Evolutionary conservation across 148 eudicot species (phyloP), one percentile per base, ranked within the genome.

Genomic region (Rhododendron williamsianum): DNA sequence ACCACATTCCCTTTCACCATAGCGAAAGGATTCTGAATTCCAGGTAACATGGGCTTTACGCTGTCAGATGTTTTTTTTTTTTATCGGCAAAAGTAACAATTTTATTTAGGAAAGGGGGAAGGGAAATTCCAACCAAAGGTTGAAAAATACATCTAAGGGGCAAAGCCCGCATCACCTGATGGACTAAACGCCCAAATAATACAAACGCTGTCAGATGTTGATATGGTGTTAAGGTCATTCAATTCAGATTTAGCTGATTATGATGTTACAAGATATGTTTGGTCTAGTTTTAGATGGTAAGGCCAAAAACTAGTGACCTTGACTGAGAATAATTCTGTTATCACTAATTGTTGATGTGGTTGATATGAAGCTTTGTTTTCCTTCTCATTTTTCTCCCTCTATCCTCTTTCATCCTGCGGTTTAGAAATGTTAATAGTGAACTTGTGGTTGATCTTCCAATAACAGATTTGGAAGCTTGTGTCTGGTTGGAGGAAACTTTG

Each of bases 401-500:
- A 21, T 27, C 30, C 12, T 9, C 38, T 2, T 80, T 71, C 21
- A 33, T 71, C 19, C 38, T 12, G 12, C 0, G 7, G 82, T 33
- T 80, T 6, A 51, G 67, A 52, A 51, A 38, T 69, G 30, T 41
- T 81, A 27, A n/a, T 5, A n/a, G 27, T 63, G 10, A 69, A 83
- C 43, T 56, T 67, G 79, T 18, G 33, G 60, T 71, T 46, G 4
- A 23, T 84, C 19, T 84, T 84, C 15, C 78, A 36, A 84, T 83
- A 38, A 58, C 97, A 95, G 98, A 95, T 86, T 88, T 95, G 86
- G 98, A 95, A 87, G 98, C 98, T 84, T 95, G 98, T 89, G 98
- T 95, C 80, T 95, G 98, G 98, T 85, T 95, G 85, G 98, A 95
- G 85, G 98, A 94, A 90, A 91, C 77, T 21, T 86, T 95, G 78